phyloP scores from a whole-genome alignment of 805 yeast species.

The Spencermartinsiella europaea region DNA sequence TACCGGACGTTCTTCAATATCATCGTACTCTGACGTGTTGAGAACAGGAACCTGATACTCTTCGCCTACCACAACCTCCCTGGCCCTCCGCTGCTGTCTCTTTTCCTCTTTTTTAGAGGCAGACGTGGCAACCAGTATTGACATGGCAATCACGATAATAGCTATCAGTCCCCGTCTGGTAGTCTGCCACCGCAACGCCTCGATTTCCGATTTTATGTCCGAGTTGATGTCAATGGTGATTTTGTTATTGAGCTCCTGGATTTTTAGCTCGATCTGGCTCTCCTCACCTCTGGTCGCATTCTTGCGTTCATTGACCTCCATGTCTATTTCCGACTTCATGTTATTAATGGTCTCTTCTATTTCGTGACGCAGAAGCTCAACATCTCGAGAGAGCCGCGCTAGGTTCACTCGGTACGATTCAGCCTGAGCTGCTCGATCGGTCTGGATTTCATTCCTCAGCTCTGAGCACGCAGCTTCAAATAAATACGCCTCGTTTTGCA shows the following conservation, averaged over 20 bases:
- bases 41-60: constrained; percentile 28
- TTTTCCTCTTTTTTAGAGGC: constrained; percentile 28
- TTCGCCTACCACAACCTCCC: constrained; percentile 14
- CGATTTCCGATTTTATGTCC: constrained; percentile 80
- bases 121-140: constrained; percentile 51
- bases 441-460: constrained; percentile 67
- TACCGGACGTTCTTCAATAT: constrained; percentile 30
- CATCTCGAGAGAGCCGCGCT: constrained; percentile 65
- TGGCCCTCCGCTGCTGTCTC: constrained; percentile 6
- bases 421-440: constrained; percentile 64
- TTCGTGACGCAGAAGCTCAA: constrained; percentile 71
- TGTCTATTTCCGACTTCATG: constrained; percentile 70
- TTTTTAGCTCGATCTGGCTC: constrained; percentile 57
- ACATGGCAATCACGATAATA: constrained; percentile 58
- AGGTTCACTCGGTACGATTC: constrained; percentile 62
- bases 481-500: constrained; percentile 82
- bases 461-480: constrained; percentile 93
- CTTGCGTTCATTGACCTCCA: constrained; percentile 80
- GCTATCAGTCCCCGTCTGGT: constrained; percentile 84
- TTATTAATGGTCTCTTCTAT: constrained; percentile 56
- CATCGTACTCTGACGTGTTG: constrained; percentile 26
- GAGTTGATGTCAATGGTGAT: constrained; percentile 77
- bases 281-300: constrained; percentile 76
- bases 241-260: constrained; percentile 79
- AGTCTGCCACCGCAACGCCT: constrained; percentile 86